Percentiles rank a stretch among this genome's conserved stretches.
Conservation (phyloP, 2,329 filamentous ascomycete genomes). For the Diplodia mutila region DNA sequence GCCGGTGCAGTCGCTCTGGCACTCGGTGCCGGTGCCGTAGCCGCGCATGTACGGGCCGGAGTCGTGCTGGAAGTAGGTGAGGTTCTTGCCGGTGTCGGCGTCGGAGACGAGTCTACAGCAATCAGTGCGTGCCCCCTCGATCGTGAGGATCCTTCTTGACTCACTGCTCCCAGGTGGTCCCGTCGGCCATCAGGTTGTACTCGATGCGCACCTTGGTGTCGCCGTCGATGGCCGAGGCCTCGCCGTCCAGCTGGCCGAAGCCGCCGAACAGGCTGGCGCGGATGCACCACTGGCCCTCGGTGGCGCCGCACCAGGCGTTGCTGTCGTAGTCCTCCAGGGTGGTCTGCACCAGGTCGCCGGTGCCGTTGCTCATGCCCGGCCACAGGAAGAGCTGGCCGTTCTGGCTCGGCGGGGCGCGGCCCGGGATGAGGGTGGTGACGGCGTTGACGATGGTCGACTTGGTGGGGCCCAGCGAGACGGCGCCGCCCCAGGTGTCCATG, state of each 20-base stretch:
- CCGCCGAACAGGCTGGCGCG: conserved; percentile 46
- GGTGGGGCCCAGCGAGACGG: conserved; percentile 44
- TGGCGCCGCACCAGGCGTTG: conserved; percentile 49
- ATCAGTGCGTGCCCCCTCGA: neutral
- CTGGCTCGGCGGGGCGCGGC: conserved; percentile 43
- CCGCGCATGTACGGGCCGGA: conserved; percentile 46
- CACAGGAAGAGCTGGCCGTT: conserved; percentile 48
- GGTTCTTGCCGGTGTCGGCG: conserved; percentile 39
- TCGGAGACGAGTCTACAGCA: conserved; percentile 38
- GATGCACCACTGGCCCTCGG: conserved; percentile 47
- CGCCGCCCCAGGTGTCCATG: conserved; percentile 44
- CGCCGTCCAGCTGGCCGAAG: conserved; percentile 47
- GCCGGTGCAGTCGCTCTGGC: conserved; percentile 42
- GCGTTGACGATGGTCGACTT: conserved; percentile 47
- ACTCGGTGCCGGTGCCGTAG: conserved; percentile 48
- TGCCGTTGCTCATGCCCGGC: conserved; percentile 53
- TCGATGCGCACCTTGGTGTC: conserved; percentile 41
- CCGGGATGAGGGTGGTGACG: conserved; percentile 49
- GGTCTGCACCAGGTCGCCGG: conserved; percentile 49
- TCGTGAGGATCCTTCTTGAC: neutral
- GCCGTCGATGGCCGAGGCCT: conserved; percentile 29
- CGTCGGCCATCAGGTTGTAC: conserved; percentile 34
- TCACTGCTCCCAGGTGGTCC: conserved; percentile 39
- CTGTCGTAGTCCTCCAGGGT: conserved; percentile 47
- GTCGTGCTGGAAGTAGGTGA: conserved; percentile 42